These are phyloP conservation scores for Pythium aphanidermatum DNA, from an alignment of 352 stramenopile genomes.

Conservation along the genomic window DNA sequence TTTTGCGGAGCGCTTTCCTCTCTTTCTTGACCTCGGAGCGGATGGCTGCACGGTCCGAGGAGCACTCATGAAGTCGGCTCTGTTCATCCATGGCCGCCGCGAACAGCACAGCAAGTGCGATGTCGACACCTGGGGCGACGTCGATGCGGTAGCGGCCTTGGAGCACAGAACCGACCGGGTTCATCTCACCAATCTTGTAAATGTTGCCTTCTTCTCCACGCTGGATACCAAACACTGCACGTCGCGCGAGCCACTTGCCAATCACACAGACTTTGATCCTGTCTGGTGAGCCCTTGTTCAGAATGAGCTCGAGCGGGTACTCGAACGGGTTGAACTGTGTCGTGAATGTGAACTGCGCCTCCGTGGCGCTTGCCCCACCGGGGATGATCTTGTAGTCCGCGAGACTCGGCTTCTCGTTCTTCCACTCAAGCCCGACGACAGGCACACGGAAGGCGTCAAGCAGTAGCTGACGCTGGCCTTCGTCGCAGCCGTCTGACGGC, in stretches of 20 bases:
- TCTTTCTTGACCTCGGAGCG: slow-evolving; percentile 8
- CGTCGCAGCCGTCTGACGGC: slow-evolving; percentile 3
- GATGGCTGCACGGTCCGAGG: slow-evolving; percentile 10
- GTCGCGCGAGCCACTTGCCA: slow-evolving; percentile 12
- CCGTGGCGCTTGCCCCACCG: slow-evolving; percentile 2
- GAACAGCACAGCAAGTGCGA: slow-evolving; percentile 12
- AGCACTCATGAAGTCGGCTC: slow-evolving; percentile 5
- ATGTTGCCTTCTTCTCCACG: slow-evolving; percentile 6
- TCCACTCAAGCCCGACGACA: slow-evolving; percentile 10
- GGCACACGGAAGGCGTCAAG: slow-evolving; percentile 16
- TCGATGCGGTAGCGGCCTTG: slow-evolving; percentile 9
- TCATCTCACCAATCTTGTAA: slow-evolving; percentile 16
- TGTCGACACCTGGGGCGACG: slow-evolving; percentile 14
- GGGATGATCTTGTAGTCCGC: slow-evolving; percentile 9
- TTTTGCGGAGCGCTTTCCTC: no score
- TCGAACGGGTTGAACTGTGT: slow-evolving; percentile 17
- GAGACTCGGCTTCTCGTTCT: slow-evolving; percentile 6
- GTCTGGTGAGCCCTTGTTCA: slow-evolving; percentile 7
- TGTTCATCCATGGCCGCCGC: slow-evolving; percentile 19
- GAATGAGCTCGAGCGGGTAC: slow-evolving; percentile 10
- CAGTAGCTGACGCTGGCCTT: slow-evolving; percentile 11
- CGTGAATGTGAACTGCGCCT: slow-evolving; percentile 3
- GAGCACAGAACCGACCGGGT: slow-evolving; percentile 4
- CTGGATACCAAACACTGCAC: slow-evolving; percentile 9
- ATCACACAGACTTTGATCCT: slow-evolving; percentile 10